phyloP scores from a whole-genome alignment of 1,139 yeast species.

The Nadsonia starkeyi-henricii region DNA sequence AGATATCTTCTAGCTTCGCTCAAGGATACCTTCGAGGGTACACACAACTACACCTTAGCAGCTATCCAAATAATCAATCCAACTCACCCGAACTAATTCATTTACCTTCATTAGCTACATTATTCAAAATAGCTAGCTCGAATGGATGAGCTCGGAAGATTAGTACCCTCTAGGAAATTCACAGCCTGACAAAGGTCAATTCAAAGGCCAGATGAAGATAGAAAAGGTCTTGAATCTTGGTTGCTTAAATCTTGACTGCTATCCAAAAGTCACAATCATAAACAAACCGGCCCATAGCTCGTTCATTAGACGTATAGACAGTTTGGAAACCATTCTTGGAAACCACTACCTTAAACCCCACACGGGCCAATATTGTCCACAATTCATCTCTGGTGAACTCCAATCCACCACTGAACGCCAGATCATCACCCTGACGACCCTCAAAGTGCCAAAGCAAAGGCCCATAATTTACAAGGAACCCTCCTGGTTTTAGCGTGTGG shows the following conservation, averaged over 20 bases:
- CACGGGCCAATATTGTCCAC: constrained; percentile 30
- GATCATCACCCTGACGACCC: constrained; percentile 27
- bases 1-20: background rate
- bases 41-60: background rate
- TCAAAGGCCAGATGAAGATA: no score
- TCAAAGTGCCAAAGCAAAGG: constrained; percentile 84
- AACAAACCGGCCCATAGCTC: constrained; percentile 41
- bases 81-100: background rate
- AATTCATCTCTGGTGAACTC: constrained; percentile 55
- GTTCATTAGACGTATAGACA: constrained; percentile 42
- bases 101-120: no score
- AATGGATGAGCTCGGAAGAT: no score
- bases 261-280: constrained; percentile 69
- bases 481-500: constrained; percentile 39
- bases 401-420: constrained; percentile 34
- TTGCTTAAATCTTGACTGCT: constrained; percentile 24
- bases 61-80: background rate
- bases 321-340: constrained; percentile 34
- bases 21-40: background rate
- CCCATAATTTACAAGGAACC: constrained; percentile 73
- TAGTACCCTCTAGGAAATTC: no score
- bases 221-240: no score
- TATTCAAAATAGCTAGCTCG: no score
- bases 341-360: constrained; percentile 42
- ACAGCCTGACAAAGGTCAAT: no score